Base-by-base conservation (phyloP, 129 eudicot genomes). In the Flaveria sonorensis region DNA sequence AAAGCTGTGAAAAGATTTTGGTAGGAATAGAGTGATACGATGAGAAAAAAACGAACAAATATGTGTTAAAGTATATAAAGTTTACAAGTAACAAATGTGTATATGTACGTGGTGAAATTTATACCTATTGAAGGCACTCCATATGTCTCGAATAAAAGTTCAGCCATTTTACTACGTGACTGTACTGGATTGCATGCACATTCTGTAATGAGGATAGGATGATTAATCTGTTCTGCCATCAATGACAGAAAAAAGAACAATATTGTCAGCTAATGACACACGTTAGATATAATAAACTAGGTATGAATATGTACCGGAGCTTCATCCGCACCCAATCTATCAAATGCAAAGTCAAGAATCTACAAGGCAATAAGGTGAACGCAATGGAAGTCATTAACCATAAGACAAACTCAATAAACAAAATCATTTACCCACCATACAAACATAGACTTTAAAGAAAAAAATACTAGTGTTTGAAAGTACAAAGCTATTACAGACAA, bases 81-180 rank as follows among this genome's bases (percentile, higher is more conserved):
- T 30, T 40, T 6, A 42, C 1, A 13, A 11, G 21, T 15, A 43
- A 40, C 40, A 2, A 12, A 32, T 9, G 66, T 21, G 39, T 14
- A 20, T 14, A 39, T 55, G 57, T 40, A 15, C 24, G 11, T 55
- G 61, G 52, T 30, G 45, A 63, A 30, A 68, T 23, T 26, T 68
- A 76, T 91, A 94, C 98, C 98, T 83, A 94, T 88, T 60, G 98
- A 91, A 65, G 98, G 97, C 83, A 94, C 98, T 77, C 98, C 98
- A 80, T 94, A 94, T 55, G 96, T 77, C 79, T 94, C 98, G 24
- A 94, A 94, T 57, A 94, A 87, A 75, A 94, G 97, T 87, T 94
- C 98, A 43, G 92, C 96, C 98, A 94, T 94, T 87, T 81, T 94
- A 86, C 93, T 85, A 75, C 98, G 98, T 48, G 98, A 94, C 10